Evolutionary conservation across 768 basidiomycete species (phyloP), one percentile per base, ranked within the genome.

Genomic region (Candolleomyces efflorescens): DNA sequence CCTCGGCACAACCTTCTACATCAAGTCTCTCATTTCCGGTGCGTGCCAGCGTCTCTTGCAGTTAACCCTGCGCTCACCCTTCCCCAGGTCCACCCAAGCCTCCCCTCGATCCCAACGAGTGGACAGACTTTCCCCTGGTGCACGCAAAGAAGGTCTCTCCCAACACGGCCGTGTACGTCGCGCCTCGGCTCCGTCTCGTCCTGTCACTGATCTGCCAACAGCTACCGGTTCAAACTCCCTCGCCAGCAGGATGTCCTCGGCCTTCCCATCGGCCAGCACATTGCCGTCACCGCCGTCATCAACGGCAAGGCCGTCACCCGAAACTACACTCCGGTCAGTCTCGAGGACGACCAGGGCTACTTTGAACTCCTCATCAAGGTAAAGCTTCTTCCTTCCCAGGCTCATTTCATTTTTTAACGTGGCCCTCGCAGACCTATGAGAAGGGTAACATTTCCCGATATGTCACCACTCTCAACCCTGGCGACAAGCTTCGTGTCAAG

Each of bases 341-440:
- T 89, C 65, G 92, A 98, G 68, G 92, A 96, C 57, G 89, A 98
- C 76, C 82, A 80, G 51, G 97, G 97, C 50, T 83, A 89, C 75
- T 98, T 99, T 71, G 95, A 98, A 73, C 85, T 99, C 59, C 83
- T 99, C 65, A 89, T 99, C 78, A 99, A 99, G 87, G 94, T 92
- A 67, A 57, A 67, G 60, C 20, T 23, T 17, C 54, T 44, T 54
- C 52, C 54, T 39, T 43, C 43, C 56, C 20, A 27, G 53, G 36
- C 44, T 44, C 59, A 32, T 58, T 43, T 12, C 51, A 23, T 32
- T n/a, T 51, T n/a, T 49, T 53, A 53, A 48, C 44, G 37, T 48
- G 26, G 47, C 38, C 46, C 47, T 63, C 26, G 11, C 66, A 97
- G 95, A 84, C 93, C 6, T 99, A 99, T 68, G 96, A 98, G 68